Percentiles rank a stretch among this genome's conserved stretches.
Conservation (phyloP, 1,139 yeast species). For the Casaregolazyma lundiana region DNA sequence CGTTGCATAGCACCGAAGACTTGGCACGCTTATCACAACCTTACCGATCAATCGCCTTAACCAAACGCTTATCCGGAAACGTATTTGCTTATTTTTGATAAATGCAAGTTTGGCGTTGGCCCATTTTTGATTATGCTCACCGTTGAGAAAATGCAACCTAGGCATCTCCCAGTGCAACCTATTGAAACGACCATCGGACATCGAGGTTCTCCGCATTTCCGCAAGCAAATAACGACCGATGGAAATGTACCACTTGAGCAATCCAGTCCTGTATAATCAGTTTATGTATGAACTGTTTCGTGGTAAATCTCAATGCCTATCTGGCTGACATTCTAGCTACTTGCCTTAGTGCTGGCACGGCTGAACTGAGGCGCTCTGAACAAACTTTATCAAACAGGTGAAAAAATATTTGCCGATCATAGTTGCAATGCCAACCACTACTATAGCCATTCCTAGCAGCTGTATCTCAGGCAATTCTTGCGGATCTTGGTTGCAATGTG, state of each 20-base stretch:
- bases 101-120: too few species aligned
- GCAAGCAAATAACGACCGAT: too few species aligned
- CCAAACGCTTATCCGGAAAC: neutral
- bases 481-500: conserved; percentile 63
- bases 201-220: too few species aligned
- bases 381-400: too few species aligned
- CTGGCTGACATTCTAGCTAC: too few species aligned
- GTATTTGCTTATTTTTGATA: neutral
- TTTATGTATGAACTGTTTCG: too few species aligned
- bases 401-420: neutral
- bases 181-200: neutral
- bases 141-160: neutral
- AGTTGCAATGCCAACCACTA: conserved; percentile 1
- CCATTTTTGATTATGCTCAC: neutral
- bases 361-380: too few species aligned
- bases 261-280: too few species aligned
- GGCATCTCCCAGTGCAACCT: neutral
- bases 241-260: too few species aligned
- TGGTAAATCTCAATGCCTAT: too few species aligned
- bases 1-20: neutral
- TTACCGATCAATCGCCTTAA: too few species aligned
- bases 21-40: neutral
- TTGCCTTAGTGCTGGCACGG: neutral
- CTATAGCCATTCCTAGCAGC: conserved; percentile 9
- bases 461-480: conserved; percentile 33